Base-by-base conservation (phyloP, 2,329 filamentous ascomycete species). In the Fusarium robinianum region DNA sequence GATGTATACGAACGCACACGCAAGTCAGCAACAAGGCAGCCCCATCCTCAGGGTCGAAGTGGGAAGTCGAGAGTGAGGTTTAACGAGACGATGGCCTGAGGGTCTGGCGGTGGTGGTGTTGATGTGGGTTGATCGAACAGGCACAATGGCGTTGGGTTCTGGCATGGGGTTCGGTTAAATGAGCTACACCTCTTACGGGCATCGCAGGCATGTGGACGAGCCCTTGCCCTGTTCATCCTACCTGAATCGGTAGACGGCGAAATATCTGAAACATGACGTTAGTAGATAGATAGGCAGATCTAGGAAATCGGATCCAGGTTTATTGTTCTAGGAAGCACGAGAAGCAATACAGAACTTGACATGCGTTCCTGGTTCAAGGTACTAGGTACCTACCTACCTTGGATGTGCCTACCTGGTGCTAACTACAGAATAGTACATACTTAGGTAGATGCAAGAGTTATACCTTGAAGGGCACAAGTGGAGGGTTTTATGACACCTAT, bases 101-200 rank as follows among this genome's bases (percentile, higher is more conserved):
- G n/a, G 47, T 50, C 37, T 56, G 22, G 27, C 12, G 42, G 21
- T 50, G 41, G 52, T 50, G 48, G 52, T 56, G 38, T 56, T 50
- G 27, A 42, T 23, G 48, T 56, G 52, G 52, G 41, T 56, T 55
- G 37, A 55, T n/a, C 26, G 37, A 23, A 18, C 44, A 25, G 36
- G 48, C 53, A 46, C 18, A 55, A 36, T 49, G 52, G 52, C 52
- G 52, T 56, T 50, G 23, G 45, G 22, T 24, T 37, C 25, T 46
- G 40, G 44, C n/a, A 41, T 15, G 19, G 17, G 15, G 15, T n/a
- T n/a, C n/a, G n/a, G n/a, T n/a, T 32, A 30, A 9, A 42, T 43
- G 27, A 41, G 54, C 32, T 32, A 48, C 24, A 30, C 51, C 36
- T 31, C 29, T 55, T 55, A 35, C 38, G n/a, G 51, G 51, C 47